Evolutionary conservation across 257 asterid genomes (phyloP).

Genomic region (Jaltomata sinuosa): DNA sequence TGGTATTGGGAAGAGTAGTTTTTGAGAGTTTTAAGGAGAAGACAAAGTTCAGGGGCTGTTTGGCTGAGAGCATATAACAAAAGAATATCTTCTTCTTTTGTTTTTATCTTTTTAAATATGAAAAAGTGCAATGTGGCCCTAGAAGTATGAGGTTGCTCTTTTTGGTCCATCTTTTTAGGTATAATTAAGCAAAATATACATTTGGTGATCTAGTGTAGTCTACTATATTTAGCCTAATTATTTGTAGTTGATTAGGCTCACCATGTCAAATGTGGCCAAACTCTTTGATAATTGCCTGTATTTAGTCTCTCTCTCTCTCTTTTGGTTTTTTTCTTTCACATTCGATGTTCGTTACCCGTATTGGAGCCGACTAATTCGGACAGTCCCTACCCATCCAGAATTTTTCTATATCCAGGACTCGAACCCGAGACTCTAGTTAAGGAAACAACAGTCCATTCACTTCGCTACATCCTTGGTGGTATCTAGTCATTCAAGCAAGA

Average conservation of each 20-base stretch:
- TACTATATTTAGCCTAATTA: too few relatives aligned
- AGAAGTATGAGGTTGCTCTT: neutral
- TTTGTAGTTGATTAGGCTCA: neutral
- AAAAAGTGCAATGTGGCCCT: neutral
- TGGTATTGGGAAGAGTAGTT: neutral
- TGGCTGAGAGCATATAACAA: neutral
- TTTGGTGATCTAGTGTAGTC: neutral
- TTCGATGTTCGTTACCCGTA: too few relatives aligned
- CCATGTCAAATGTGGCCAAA: neutral
- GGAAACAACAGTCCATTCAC: too few relatives aligned
- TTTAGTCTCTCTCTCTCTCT: too few relatives aligned
- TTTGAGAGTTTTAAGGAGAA: neutral
- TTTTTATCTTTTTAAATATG: neutral
- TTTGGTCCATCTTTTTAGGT: neutral
- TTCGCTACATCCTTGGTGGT: too few relatives aligned
- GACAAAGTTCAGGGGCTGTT: neutral
- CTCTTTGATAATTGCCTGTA: too few relatives aligned
- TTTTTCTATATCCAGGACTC: too few relatives aligned
- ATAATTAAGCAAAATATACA: neutral
- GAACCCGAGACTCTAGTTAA: too few relatives aligned
- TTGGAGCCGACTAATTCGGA: too few relatives aligned
- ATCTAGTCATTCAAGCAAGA: too few relatives aligned
- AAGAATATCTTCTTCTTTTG: neutral
- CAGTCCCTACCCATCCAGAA: too few relatives aligned
- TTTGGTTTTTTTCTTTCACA: too few relatives aligned